Evolutionary conservation across 208 protist species (phyloP), one percentile per base, ranked within the genome.

Genomic region (Jaenimonas drosophilae): DNA sequence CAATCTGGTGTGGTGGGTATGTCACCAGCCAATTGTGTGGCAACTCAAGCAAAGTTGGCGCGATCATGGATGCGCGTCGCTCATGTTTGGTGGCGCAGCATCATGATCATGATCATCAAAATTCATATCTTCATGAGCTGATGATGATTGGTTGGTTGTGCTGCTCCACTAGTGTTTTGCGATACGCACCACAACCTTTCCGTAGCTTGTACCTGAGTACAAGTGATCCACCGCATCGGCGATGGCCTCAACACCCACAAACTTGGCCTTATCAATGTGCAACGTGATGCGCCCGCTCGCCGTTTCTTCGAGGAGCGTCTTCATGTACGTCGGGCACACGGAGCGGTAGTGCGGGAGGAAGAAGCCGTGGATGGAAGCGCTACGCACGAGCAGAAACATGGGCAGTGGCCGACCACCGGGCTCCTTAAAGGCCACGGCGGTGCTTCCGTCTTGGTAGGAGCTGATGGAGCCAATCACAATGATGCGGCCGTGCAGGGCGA

Each of bases 391-490:
- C 37, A 70, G 62, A 34, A 54, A 14, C 33, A 32, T 64, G 31
- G 62, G 30, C 28, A 64, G 28, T 6, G n/a, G n/a, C n/a, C n/a
- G n/a, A n/a, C n/a, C n/a, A n/a, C n/a, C n/a, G n/a, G n/a, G n/a
- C n/a, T n/a, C n/a, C n/a, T n/a, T n/a, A n/a, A n/a, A n/a, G n/a
- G n/a, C n/a, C n/a, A n/a, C n/a, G n/a, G n/a, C n/a, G n/a, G n/a
- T n/a, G n/a, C 41, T 14, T 45, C 65, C 14, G 17, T 45, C 41
- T 74, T 59, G 63, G n/a, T 94, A 94, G 41, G 56, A 59, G 32
- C 66, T 74, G 55, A 94, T 72, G 41, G 55, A 43, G 48, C 86
- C 86, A 68, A 94, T 89, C 29, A 78, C 66, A 17, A 91, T 53
- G 21, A 94, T 33, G 25, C 71, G 64, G 3, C 79, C 86, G 23